Conservation (phyloP, 768 basidiomycete genomes). For the Gymnopilus junonius region DNA sequence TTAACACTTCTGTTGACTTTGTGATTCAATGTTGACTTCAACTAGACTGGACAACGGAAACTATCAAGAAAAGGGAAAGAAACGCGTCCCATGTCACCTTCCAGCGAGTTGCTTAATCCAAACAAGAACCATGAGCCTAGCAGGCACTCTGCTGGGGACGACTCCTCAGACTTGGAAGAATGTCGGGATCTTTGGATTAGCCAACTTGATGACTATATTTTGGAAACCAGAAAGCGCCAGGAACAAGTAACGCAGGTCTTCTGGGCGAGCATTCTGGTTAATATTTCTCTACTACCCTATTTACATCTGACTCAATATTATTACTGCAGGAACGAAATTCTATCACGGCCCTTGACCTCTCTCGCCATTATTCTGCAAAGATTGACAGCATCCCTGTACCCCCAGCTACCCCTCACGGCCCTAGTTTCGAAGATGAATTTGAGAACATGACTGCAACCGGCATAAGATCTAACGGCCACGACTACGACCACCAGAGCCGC, state of each 20-base stretch:
- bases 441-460: constrained; percentile 27
- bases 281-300: constrained; percentile 17
- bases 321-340: constrained; percentile 70
- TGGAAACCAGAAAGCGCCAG: constrained; percentile 75
- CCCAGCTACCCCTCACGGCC: constrained; percentile 36
- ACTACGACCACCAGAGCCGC: constrained; percentile 30
- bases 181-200: constrained; percentile 77
- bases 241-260: constrained; percentile 78
- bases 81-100: constrained; percentile 33
- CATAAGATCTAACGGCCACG: constrained; percentile 33
- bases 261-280: constrained; percentile 66
- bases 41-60: constrained; percentile 30
- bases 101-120: constrained; percentile 28
- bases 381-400: constrained; percentile 50
- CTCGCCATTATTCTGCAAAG: constrained; percentile 58
- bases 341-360: constrained; percentile 59
- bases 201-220: constrained; percentile 69
- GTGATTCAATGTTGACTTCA: constrained; percentile 3
- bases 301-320: constrained; percentile 7
- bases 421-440: constrained; percentile 33
- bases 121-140: constrained; percentile 29
- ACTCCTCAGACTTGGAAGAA: constrained; percentile 83
- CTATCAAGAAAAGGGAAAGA: constrained; percentile 30
- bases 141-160: constrained; percentile 41
- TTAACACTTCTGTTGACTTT: not conserved